phyloP scores from a whole-genome alignment of 2,329 filamentous ascomycete genomes.

The Botrytis fabae region DNA sequence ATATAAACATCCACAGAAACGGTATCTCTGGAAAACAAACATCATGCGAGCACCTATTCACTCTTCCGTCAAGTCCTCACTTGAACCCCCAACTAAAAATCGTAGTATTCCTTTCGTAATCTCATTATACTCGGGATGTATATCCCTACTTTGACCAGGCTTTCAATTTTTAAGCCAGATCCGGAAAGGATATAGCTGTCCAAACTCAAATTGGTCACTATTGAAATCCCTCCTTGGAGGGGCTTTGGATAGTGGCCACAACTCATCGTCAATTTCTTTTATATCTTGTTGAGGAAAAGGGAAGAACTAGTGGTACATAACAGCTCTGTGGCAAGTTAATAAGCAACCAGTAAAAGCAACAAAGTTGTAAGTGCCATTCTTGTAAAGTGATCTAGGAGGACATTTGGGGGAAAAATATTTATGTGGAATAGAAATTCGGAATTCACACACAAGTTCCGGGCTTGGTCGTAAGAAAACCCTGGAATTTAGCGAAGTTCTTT shows the following conservation, averaged over 20 bases:
- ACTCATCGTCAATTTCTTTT: neutral
- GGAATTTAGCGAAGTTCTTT: neutral
- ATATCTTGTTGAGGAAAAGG: neutral
- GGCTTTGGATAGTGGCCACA: neutral
- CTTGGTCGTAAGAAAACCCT: neutral
- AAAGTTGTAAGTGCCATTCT: neutral
- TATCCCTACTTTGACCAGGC: neutral
- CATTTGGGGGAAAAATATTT: neutral
- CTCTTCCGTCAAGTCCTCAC: neutral
- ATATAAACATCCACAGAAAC: neutral
- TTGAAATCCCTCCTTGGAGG: too few species aligned
- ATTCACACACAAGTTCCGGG: neutral
- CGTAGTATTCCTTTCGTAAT: neutral
- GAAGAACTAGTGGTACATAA: neutral
- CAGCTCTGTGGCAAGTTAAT: neutral
- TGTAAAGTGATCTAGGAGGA: neutral
- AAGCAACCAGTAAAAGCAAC: too few species aligned
- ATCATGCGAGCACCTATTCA: neutral
- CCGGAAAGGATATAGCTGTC: neutral
- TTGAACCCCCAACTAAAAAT: neutral
- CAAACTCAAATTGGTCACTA: neutral
- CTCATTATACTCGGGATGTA: neutral
- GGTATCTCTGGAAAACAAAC: neutral
- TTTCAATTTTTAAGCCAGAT: neutral
- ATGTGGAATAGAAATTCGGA: neutral